Percentiles rank a stretch among this genome's conserved stretches.
These are phyloP conservation scores for Calonectria montana DNA, from an alignment of 2,329 filamentous ascomycete species.

Conservation along the genomic window DNA sequence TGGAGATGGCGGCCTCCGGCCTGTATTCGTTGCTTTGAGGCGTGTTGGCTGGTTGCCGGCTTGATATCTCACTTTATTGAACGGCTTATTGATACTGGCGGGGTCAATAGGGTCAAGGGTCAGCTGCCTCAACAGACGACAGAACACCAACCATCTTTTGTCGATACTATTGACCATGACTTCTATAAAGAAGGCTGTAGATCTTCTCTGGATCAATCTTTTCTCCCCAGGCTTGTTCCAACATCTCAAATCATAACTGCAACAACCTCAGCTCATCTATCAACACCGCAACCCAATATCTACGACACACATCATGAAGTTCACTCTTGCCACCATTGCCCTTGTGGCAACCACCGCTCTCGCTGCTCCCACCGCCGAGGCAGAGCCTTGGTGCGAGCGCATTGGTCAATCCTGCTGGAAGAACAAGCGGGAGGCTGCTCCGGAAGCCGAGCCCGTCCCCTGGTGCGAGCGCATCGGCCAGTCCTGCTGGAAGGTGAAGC, in stretches of 20 bases:
- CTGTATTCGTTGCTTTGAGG: neutral
- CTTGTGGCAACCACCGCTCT: conserved; percentile 32
- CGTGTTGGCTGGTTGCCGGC: neutral
- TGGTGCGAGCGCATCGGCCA: conserved; percentile 54
- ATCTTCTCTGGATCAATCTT: conserved; percentile 6
- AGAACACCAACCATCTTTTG: neutral
- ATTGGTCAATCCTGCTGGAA: conserved; percentile 55
- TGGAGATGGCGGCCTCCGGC: neutral
- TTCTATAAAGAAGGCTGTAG: conserved; percentile 34
- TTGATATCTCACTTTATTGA: conserved; percentile 4
- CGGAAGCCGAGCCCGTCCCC: conserved; percentile 39
- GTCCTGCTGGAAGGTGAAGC: conserved; percentile 56
- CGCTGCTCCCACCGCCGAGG: conserved; percentile 32
- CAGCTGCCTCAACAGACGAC: neutral
- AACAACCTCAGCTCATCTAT: conserved; percentile 18
- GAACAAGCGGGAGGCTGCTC: conserved; percentile 48
- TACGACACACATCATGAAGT: conserved; percentile 41
- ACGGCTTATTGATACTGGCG: neutral
- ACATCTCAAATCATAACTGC: conserved; percentile 34
- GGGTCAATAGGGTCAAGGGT: conserved; percentile 24
- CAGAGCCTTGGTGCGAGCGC: conserved; percentile 50
- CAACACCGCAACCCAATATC: neutral
- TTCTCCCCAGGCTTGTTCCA: conserved; percentile 38
- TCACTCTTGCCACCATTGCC: conserved; percentile 40
- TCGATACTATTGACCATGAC: neutral